Base-by-base conservation (phyloP, 352 stramenopile species). In the Pythium phragmitis region DNA sequence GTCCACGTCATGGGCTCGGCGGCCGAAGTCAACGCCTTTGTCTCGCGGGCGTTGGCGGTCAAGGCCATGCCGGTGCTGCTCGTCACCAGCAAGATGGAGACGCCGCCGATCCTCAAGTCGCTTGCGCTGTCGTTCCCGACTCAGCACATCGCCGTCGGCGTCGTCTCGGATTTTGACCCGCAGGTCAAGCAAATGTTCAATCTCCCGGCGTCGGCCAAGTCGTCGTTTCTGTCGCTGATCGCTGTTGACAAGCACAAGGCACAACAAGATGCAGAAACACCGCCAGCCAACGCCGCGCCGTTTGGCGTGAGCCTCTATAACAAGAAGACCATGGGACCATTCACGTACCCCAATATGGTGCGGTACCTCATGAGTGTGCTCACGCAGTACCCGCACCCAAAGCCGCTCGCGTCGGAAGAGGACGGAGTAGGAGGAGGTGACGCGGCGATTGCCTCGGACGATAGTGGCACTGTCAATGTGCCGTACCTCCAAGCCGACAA, bases 231-330 rank as follows among this genome's bases (percentile, higher is more conserved):
- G 59, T 77, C 68, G 16, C 56, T 91, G 49, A 76, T 91, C 47
- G 64, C 77, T 7, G 71, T 77, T 2, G 49, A 77, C 56, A 63
- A 77, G 14, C 17, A 67, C 6, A 26, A 46, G 33, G 33, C 33
- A 37, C 33, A 37, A 11, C 6, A 37, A 37, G 33, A 37, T 9
- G 56, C 60, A 12, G 23, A 21, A 54, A 52, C 41, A n/a, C 63
- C 71, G 57, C 67, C 63, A n/a, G 59, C 65, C 14, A 63, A 66
- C 2, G 63, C 72, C 39, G 52, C 62, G 8, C 81, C 77, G 14
- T 91, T 91, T 49, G 80, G 80, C 4, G 73, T 94, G 12, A 66
- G 87, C 45, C 57, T 70, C 5, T 94, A 88, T 65, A 69, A 89
- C 51, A 91, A 91, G 69, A 87, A 89, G 60, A 72, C 57, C 0